Evolutionary conservation across 176 grass and related monocot species (phyloP), one percentile per base, ranked within the genome.

Genomic region (Coix lacrymajobi): DNA sequence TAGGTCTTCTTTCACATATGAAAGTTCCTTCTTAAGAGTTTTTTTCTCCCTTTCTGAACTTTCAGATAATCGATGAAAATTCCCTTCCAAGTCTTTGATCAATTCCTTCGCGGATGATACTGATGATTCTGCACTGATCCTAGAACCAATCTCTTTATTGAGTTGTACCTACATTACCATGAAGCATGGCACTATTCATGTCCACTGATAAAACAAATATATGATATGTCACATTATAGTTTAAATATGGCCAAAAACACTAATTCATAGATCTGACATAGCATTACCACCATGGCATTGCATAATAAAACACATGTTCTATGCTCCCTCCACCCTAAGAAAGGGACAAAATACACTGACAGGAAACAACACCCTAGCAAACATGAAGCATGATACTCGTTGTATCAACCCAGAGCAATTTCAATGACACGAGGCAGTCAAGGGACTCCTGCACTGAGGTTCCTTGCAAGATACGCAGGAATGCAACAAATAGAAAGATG

Each of bases 1-100:
- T 77, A 89, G 80, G 39, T 92, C 91, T 69, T 98, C 91, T 85
- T 98, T 84, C 78, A 83, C 57, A 69, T 93, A 91, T 70, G 77
- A 90, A 85, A 92, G 48, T 76, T 98, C 91, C 78, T 86, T 95
- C 84, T 86, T 79, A 79, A 93, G 89, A 29, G 49, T 61, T 80
- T 85, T 93, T 85, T 79, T 95, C 87, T 95, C 96, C 88, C 96
- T 93, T 57, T 95, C 92, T 87, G 89, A 91, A 71, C 80, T 95
- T 86, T 88, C 90, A 41, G 91, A 92, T 46, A 90, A 73, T 22
- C 81, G 86, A 64, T 93, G 89, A 48, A 95, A 79, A 70, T 87
- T 88, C 76, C 73, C 79, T 88, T 93, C 90, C 60, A 95, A 78
- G 66, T 95, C 92, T 76, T 66, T 92, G 49, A 89, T 52, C 24